Evolutionary conservation across 176 grass and related monocot genomes (phyloP).

Genomic region (Paspalum vaginatum): DNA sequence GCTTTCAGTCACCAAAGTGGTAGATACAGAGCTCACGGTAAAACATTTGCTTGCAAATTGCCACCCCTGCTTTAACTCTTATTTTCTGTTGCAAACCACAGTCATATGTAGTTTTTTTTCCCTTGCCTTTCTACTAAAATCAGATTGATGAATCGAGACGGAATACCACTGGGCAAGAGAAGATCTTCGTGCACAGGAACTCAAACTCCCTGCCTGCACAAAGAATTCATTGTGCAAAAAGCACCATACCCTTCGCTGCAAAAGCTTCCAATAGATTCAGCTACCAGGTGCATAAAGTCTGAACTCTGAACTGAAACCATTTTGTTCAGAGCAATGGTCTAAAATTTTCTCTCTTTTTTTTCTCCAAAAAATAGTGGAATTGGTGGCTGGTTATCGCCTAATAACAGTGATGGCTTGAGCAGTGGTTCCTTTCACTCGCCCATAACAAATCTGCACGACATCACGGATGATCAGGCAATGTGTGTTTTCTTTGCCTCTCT

Average conservation of each 20-base stretch:
- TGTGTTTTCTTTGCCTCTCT: not conserved
- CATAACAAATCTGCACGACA: conserved; percentile 32
- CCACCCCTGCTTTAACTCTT: not conserved
- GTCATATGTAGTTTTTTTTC: not conserved
- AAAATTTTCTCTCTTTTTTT: not conserved
- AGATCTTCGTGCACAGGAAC: conserved; percentile 42
- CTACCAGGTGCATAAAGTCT: conserved; percentile 38
- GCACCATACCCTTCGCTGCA: not conserved
- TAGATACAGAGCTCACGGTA: conserved; percentile 55
- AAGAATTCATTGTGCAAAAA: not conserved
- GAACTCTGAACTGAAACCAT: not conserved
- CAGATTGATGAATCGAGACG: conserved; percentile 47
- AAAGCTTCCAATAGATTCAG: conserved; percentile 37
- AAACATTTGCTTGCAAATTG: not conserved
- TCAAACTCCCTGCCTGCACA: conserved; percentile 10
- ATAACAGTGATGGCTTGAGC: not conserved
- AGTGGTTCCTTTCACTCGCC: not conserved
- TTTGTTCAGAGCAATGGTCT: not conserved
- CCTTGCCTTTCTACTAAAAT: not conserved
- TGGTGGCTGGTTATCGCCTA: conserved; percentile 40
- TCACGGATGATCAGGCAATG: conserved; percentile 35
- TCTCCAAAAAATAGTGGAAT: conserved; percentile 30
- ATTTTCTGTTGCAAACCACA: not conserved
- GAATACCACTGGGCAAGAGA: conserved; percentile 48
- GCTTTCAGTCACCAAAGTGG: conserved; percentile 27